Evolutionary conservation across 768 basidiomycete species (phyloP), one percentile per base, ranked within the genome.

Genomic region (Phlebiopsis flavidoalba): DNA sequence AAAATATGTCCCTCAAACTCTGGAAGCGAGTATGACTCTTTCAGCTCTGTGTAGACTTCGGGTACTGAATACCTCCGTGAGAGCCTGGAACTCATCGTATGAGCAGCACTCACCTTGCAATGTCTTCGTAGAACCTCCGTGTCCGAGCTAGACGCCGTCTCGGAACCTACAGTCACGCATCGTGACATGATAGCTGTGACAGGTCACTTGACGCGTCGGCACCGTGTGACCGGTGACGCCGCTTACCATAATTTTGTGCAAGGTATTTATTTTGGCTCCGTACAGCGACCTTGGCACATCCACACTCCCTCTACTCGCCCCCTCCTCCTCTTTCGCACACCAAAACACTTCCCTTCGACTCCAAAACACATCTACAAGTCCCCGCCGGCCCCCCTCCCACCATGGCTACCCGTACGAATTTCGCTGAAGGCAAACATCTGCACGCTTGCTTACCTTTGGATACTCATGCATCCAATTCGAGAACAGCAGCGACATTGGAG

Each of bases 401-500:
- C 69, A 89, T 88, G 87, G 85, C 87, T 52, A 85, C 84, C 69
- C 86, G 87, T 88, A 66, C 67, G 84, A 72, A 55, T 70, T n/a
- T 11, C 21, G 2, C 8, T 45, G 46, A 3, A 31, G 11, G 22
- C 26, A 24, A 31, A 31, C 21, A 43, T 51, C 50, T 63, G 64
- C 12, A 19, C 5, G 19, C 10, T 36, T 53, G 33, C 53, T 53
- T 17, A 53, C 53, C 5, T 36, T 31, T 22, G 15, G 33, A 36
- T 46, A 7, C 59, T n/a, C 70, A 94, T 92, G 93, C 73, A 78
- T 92, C 65, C 91, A 94, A 79, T 95, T 94, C 72, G 93, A 95
- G 79, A 95, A 95, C 78, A 89, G 84, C 78, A 89, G 87, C 76
- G 95, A 98, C 70, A 84, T 99, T 68, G 96, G 96, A 68, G 96